Percentiles rank a stretch among this genome's conserved stretches.
Conservation (phyloP, 805 yeast species). For the Lachancea meyersii region DNA sequence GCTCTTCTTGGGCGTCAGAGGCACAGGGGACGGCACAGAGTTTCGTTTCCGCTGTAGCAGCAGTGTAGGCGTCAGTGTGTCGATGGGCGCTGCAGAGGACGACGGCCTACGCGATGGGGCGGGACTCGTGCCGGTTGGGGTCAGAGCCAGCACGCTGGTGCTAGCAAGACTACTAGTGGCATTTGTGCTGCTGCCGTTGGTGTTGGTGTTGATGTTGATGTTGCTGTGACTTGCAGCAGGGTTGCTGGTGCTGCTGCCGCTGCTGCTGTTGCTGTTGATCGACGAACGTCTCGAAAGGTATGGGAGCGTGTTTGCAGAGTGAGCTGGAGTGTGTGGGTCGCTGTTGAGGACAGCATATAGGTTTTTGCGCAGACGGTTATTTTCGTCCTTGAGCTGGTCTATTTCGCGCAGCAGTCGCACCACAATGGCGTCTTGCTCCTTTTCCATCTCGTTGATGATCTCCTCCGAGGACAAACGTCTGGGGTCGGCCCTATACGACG, state of each 20-base stretch:
- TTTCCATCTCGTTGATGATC: slow-evolving; percentile 53
- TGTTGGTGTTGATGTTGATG: slow-evolving; percentile 1
- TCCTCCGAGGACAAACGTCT: slow-evolving; percentile 36
- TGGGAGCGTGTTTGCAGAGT: not conserved
- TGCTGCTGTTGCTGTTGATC: slow-evolving; percentile 7
- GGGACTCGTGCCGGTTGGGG: slow-evolving; percentile 3
- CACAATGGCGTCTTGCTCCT: slow-evolving; percentile 60
- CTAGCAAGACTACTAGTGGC: not conserved
- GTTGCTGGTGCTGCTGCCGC: not conserved
- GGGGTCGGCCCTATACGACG: not conserved
- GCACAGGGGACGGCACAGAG: slow-evolving; percentile 6
- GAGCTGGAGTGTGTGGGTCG: slow-evolving; percentile 5
- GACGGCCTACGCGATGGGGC: slow-evolving; percentile 7
- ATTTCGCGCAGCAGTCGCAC: slow-evolving; percentile 49
- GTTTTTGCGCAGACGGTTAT: slow-evolving; percentile 32
- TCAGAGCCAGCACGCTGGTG: slow-evolving; percentile 1
- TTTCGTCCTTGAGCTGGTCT: slow-evolving; percentile 42
- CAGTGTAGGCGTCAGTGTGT: slow-evolving; percentile 12
- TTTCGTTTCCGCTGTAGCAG: slow-evolving; percentile 12
- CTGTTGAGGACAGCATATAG: slow-evolving; percentile 12
- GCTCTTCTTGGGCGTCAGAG: slow-evolving; percentile 3
- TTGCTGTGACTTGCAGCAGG: not conserved
- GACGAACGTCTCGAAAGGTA: slow-evolving; percentile 6
- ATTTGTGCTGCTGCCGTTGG: not conserved
- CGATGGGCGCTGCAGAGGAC: slow-evolving; percentile 9